Base-by-base conservation (phyloP, 2,329 filamentous ascomycete species). In the Graphiopsis chlorocephala region DNA sequence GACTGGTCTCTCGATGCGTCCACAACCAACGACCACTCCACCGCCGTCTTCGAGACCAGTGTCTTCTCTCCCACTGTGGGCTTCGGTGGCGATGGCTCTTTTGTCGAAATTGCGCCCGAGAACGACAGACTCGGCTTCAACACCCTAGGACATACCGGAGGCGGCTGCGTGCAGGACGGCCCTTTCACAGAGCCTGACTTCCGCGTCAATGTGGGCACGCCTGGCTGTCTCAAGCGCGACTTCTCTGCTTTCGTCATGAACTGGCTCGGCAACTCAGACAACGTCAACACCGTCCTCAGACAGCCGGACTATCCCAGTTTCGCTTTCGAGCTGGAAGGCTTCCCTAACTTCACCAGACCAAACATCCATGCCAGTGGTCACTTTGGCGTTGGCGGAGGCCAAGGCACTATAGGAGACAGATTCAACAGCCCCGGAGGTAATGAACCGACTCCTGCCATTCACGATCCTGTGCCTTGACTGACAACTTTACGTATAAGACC, bases 1-100 rank as follows among this genome's bases (percentile, higher is more conserved):
- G 68, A 74, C 66, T 73, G 72, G 72, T 70, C 68, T 4, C 58
- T 67, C 15, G 67, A 72, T 42, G 66, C 61, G 25, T 26, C 48
- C 26, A 65, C 68, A 15, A 55, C 68, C 25, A 45, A 66, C 31
- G 14, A n/a, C n/a, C 17, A 23, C 14, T 45, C 56, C 8, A 64
- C 57, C 23, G 53, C 65, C 12, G 65, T 71, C 10, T 72, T 66
- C 56, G 60, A 64, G 26, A 12, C 63, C 0, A 31, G 28, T 12
- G 25, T 57, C 29, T 57, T 57, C 53, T 57, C 53, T 5, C 53
- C 52, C 26, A 33, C 31, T 10, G 53, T 31, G 20, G 70, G 70
- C n/a, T 69, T 72, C 53, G 68, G 67, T 31, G 70, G 72, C 26
- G 48, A 70, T 50, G 67, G 65, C 12, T 55, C 64, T 31, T 63